These are phyloP conservation scores for Yamadazyma mexicana DNA, from an alignment of 1,139 yeast species.

Conservation along the genomic window DNA sequence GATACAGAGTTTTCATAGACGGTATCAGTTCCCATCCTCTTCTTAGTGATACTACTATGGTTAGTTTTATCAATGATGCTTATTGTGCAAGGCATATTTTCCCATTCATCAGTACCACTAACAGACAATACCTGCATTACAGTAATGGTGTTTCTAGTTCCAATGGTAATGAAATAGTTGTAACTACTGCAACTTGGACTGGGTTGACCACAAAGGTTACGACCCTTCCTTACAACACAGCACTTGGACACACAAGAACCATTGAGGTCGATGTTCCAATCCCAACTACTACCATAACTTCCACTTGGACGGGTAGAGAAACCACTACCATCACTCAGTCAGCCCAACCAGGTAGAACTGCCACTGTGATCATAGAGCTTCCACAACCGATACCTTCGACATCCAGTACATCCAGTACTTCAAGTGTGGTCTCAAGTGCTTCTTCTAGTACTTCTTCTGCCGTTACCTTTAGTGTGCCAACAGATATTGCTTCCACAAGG, in stretches of 20 bases:
- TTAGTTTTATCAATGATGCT: conserved; percentile 9
- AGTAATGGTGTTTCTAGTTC: conserved; percentile 17
- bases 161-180: conserved; percentile 21
- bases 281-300: conserved; percentile 13
- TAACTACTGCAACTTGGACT: conserved; percentile 25
- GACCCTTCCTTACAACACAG: conserved; percentile 21
- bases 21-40: conserved; percentile 10
- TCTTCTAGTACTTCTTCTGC: too few species aligned
- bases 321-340: conserved; percentile 5
- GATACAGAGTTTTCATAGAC: conserved; percentile 31
- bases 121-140: conserved; percentile 6
- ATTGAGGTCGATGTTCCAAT: conserved; percentile 14
- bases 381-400: too few species aligned
- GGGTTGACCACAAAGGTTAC: conserved; percentile 22
- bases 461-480: too few species aligned
- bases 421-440: too few species aligned
- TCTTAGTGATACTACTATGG: conserved; percentile 1
- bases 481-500: too few species aligned
- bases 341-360: conserved; percentile 9
- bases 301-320: conserved; percentile 11
- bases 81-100: conserved; percentile 8
- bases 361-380: too few species aligned
- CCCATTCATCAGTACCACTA: conserved; percentile 1
- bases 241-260: conserved; percentile 7
- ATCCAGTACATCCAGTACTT: too few species aligned